These are phyloP conservation scores for Acorus calamus DNA, from an alignment of 106 monocot genomes.

Conservation along the genomic window DNA sequence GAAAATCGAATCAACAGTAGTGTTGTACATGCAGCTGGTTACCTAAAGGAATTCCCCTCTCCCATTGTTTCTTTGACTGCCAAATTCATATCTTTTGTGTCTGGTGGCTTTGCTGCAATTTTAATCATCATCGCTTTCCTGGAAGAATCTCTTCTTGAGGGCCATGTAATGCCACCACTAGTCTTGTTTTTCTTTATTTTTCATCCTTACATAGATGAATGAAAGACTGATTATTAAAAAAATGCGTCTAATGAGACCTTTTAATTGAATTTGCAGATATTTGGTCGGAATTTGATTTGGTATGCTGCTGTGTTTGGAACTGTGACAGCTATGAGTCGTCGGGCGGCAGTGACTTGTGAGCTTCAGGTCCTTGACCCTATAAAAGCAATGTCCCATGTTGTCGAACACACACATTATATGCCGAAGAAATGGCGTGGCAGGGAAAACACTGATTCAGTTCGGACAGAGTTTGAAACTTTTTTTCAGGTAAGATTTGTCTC, in stretches of 20 bases:
- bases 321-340: constrained; percentile 64
- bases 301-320: constrained; percentile 93
- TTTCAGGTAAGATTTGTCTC: constrained; percentile 58
- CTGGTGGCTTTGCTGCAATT: constrained; percentile 87
- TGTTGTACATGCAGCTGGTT: constrained; percentile 61
- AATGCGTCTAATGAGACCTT: constrained; percentile 1
- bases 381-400: constrained; percentile 78
- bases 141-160: constrained; percentile 93
- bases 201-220: not conserved
- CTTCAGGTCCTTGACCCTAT: constrained; percentile 79
- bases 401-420: constrained; percentile 88
- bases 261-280: constrained; percentile 47
- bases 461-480: constrained; percentile 80
- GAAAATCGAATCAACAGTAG: constrained; percentile 76
- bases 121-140: constrained; percentile 86
- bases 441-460: constrained; percentile 69
- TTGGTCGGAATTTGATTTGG: constrained; percentile 93
- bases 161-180: constrained; percentile 53
- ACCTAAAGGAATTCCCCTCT: constrained; percentile 93
- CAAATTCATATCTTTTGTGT: constrained; percentile 91
- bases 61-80: constrained; percentile 81
- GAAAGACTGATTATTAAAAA: not conserved
- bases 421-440: constrained; percentile 93
- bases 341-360: constrained; percentile 71
- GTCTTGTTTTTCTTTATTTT: not conserved